Evolutionary conservation across 306 rosid species (phyloP).

Genomic region (Purshia tridentata): DNA sequence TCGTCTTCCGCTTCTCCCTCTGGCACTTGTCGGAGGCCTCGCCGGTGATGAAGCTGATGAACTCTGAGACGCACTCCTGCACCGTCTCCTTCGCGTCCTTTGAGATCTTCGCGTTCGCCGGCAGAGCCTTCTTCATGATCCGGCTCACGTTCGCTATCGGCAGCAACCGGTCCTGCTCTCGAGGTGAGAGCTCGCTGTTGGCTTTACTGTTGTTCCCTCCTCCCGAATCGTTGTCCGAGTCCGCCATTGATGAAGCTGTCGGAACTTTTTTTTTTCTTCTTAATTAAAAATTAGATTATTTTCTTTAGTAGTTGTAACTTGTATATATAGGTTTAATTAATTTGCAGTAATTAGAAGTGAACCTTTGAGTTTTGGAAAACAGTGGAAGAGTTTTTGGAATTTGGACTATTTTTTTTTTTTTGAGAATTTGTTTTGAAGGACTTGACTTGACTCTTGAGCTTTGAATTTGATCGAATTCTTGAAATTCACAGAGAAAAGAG

Average conservation of each 20-base stretch:
- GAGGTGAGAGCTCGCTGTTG: slow-evolving; percentile 52
- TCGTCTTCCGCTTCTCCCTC: slow-evolving; percentile 85
- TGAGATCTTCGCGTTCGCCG: slow-evolving; percentile 91
- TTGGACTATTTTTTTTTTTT: background rate
- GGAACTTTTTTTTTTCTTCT: background rate
- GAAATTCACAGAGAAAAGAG: slow-evolving; percentile 6
- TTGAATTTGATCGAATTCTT: background rate
- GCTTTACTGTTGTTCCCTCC: slow-evolving; percentile 35
- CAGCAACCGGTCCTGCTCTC: slow-evolving; percentile 80
- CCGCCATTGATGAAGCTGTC: slow-evolving; percentile 49
- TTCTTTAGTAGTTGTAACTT: too few species aligned
- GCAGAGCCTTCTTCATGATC: slow-evolving; percentile 86
- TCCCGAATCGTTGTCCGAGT: slow-evolving; percentile 86
- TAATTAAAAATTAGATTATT: too few species aligned
- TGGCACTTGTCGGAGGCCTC: slow-evolving; percentile 95
- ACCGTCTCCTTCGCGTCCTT: slow-evolving; percentile 91
- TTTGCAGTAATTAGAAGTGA: background rate
- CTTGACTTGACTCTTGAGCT: background rate
- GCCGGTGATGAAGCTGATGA: slow-evolving; percentile 87
- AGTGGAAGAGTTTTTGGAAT: background rate
- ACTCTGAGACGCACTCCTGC: slow-evolving; percentile 92
- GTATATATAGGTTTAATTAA: background rate
- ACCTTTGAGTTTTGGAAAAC: background rate
- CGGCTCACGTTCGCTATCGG: slow-evolving; percentile 91
- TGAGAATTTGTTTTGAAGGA: background rate